Evolutionary conservation across 163 green algal species (phyloP).

Genomic region (Chlorella variabilis): DNA sequence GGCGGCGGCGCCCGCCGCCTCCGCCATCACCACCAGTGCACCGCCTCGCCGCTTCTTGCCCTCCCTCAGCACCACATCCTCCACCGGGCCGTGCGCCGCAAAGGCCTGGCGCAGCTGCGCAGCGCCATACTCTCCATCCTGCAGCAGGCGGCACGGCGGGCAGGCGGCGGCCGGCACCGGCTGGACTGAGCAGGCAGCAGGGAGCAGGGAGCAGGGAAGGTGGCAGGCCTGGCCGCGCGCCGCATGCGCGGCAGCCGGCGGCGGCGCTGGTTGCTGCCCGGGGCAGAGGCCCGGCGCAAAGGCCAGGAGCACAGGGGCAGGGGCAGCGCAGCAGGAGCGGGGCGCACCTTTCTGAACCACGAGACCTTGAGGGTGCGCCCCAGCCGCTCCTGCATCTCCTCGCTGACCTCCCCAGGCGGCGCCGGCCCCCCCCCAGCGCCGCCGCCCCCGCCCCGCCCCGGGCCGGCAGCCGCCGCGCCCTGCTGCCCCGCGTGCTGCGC

Average conservation of each 20-base stretch:
- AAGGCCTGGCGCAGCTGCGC: conserved; percentile 69
- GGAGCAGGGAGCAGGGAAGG: too few species aligned
- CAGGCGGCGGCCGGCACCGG: not conserved
- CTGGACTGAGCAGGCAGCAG: not conserved
- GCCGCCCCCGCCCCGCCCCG: not conserved
- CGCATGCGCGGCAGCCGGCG: too few species aligned
- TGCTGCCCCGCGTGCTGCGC: conserved; percentile 16
- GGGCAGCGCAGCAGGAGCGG: too few species aligned
- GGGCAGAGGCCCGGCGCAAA: too few species aligned
- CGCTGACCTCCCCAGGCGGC: not conserved
- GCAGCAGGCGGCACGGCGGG: not conserved
- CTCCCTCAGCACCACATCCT: conserved; percentile 71
- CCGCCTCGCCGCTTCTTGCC: conserved; percentile 53
- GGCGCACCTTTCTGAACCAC: conserved; percentile 36
- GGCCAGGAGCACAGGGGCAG: too few species aligned
- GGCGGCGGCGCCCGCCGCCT: conserved; percentile 35
- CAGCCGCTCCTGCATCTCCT: conserved; percentile 54
- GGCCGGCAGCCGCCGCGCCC: not conserved
- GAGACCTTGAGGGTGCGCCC: conserved; percentile 67
- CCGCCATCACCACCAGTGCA: conserved; percentile 77
- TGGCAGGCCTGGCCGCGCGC: too few species aligned
- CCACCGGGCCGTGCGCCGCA: conserved; percentile 55
- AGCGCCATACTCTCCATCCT: conserved; percentile 61
- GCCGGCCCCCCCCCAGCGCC: not conserved
- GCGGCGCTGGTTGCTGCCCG: too few species aligned